phyloP scores from a whole-genome alignment of 2,329 filamentous ascomycete species.

The Pseudogymnoascus pannorum region DNA sequence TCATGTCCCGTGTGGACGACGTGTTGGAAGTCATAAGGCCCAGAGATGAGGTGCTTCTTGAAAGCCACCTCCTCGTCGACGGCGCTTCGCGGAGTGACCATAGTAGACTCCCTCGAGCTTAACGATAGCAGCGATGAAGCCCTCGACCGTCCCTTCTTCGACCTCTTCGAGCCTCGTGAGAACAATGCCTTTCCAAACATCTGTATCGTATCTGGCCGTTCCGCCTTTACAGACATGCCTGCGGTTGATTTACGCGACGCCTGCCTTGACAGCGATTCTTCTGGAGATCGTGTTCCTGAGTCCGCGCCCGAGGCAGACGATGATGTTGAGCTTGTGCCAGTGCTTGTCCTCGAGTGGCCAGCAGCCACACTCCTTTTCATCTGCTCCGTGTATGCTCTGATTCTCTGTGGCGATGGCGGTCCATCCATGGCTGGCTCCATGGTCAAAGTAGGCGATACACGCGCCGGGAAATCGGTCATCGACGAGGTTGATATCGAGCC shows the following conservation, averaged over 20 bases:
- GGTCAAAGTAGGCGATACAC: conserved; percentile 32
- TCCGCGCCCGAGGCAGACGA: conserved; percentile 41
- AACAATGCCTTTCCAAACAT: conserved; percentile 54
- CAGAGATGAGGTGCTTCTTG: conserved; percentile 49
- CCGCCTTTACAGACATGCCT: conserved; percentile 42
- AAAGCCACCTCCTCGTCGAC: not conserved
- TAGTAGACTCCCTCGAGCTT: not conserved
- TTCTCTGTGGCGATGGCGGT: conserved; percentile 52
- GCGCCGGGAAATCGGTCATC: not conserved
- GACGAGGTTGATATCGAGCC: not conserved
- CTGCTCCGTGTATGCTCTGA: conserved; percentile 52
- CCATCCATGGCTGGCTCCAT: conserved; percentile 53
- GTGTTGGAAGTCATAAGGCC: conserved; percentile 61
- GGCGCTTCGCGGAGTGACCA: not conserved
- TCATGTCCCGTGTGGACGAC: conserved; percentile 51
- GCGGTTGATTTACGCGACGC: conserved; percentile 49
- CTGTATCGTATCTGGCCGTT: conserved; percentile 52
- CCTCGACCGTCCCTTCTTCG: conserved; percentile 40
- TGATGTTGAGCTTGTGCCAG: conserved; percentile 49
- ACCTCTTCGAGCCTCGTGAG: conserved; percentile 41
- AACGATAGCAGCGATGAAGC: conserved; percentile 6
- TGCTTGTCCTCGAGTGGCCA: conserved; percentile 38
- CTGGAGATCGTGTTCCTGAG: conserved; percentile 22
- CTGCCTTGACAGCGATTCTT: conserved; percentile 42
- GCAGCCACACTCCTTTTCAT: conserved; percentile 45